Evolutionary conservation across 148 eudicot genomes (phyloP).

Genomic region (Mesembryanthemum crystallinum): DNA sequence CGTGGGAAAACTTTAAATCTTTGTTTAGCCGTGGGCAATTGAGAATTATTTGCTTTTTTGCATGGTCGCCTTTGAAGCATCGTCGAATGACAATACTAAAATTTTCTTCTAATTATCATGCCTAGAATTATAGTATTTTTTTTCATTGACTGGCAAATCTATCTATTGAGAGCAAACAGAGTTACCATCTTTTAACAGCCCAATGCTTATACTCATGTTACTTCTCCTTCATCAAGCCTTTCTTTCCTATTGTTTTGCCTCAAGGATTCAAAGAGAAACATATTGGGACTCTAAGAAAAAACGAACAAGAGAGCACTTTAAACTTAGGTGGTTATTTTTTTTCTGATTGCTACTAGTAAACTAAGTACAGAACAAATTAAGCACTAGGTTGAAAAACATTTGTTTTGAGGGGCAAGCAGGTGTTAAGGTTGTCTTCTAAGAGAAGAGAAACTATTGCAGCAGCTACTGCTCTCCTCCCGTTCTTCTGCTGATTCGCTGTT

Average conservation of each 20-base stretch:
- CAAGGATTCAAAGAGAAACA: neutral
- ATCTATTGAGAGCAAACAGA: neutral
- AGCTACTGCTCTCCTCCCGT: slow-evolving; percentile 66
- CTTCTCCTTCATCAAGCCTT: slow-evolving; percentile 10
- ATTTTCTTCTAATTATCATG: neutral
- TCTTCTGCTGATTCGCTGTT: slow-evolving; percentile 35
- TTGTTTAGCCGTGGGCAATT: slow-evolving; percentile 4
- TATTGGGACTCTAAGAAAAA: neutral
- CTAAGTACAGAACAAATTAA: slow-evolving; percentile 19
- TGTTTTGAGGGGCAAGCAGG: neutral
- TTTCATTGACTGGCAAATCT: slow-evolving; percentile 18
- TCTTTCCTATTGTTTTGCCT: neutral
- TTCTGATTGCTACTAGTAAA: slow-evolving; percentile 6
- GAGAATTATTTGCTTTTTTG: slow-evolving; percentile 14
- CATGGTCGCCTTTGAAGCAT: slow-evolving; percentile 17
- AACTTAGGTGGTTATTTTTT: slow-evolving; percentile 23
- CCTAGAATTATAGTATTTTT: neutral
- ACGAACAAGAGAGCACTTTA: neutral
- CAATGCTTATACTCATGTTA: neutral
- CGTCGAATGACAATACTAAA: neutral
- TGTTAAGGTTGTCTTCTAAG: slow-evolving; percentile 34
- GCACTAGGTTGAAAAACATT: neutral
- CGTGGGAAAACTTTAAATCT: slow-evolving; percentile 21
- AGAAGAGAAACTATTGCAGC: slow-evolving; percentile 45
- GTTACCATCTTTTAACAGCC: slow-evolving; percentile 9